Conservation (phyloP, 371 early-diverging fungal genomes). For the Mortierella sp. region DNA sequence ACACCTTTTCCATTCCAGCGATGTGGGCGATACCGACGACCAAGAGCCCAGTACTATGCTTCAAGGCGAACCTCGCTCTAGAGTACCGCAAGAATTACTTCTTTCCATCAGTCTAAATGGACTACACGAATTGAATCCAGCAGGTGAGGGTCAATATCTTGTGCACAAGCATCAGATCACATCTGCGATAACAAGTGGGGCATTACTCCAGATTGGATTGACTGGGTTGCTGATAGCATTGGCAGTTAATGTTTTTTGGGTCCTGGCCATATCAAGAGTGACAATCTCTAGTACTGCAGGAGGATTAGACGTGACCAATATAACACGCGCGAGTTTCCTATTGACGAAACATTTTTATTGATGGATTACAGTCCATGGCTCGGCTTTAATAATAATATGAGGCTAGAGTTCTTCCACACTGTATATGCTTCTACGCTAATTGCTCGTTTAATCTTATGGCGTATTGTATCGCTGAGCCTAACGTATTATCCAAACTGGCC, state of each 20-base stretch:
- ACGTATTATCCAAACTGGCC: neutral
- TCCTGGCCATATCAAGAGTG: neutral
- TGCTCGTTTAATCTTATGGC: too few relatives aligned
- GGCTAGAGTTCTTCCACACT: constrained; percentile 9
- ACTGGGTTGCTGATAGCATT: neutral
- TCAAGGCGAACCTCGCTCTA: neutral
- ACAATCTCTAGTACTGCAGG: neutral
- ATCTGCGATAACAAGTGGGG: neutral
- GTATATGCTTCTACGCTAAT: neutral
- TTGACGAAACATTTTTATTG: constrained; percentile 23
- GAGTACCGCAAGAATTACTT: neutral
- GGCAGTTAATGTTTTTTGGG: neutral
- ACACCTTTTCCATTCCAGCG: neutral
- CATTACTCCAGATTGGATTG: neutral
- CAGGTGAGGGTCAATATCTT: neutral
- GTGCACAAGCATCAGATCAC: neutral
- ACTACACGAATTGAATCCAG: neutral
- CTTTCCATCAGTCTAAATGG: neutral
- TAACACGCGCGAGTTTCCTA: neutral
- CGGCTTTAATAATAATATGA: constrained; percentile 42
- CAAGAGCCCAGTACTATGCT: neutral
- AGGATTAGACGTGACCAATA: neutral
- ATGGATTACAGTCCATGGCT: constrained; percentile 54
- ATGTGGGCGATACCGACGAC: too few relatives aligned
- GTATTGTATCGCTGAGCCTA: too few relatives aligned